These are phyloP conservation scores for Boletellus sp. DNA, from an alignment of 768 basidiomycete genomes.

Conservation along the genomic window DNA sequence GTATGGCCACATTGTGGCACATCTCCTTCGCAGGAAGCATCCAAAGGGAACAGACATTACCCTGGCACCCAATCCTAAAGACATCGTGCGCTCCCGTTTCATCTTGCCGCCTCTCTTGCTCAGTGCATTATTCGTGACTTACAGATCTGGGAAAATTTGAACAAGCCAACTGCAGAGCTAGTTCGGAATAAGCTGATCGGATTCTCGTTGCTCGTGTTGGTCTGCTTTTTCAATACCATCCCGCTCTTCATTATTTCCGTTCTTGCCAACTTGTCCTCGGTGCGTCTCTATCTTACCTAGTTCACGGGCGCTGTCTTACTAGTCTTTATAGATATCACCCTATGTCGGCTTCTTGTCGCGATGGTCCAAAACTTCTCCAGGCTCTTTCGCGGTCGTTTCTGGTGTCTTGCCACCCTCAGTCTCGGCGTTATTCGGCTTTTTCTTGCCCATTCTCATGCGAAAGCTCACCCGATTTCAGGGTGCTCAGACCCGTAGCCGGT, in stretches of 20 bases:
- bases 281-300: conserved; percentile 33
- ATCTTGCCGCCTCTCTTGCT: not conserved
- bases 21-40: conserved; percentile 60
- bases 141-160: conserved; percentile 91
- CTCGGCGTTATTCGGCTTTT: conserved; percentile 83
- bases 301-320: not conserved
- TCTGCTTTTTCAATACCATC: conserved; percentile 94
- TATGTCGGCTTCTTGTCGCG: conserved; percentile 72
- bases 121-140: not conserved
- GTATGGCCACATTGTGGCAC: conserved; percentile 84
- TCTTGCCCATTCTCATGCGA: conserved; percentile 91
- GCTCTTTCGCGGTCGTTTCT: conserved; percentile 78
- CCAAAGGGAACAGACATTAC: conserved; percentile 68
- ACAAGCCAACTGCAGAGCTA: conserved; percentile 62
- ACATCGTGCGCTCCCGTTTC: conserved; percentile 54
- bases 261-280: conserved; percentile 84
- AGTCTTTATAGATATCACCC: conserved; percentile 31
- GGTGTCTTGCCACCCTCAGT: conserved; percentile 92
- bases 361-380: conserved; percentile 64
- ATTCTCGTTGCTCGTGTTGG: conserved; percentile 67
- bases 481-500: conserved; percentile 33
- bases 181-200: conserved; percentile 68
- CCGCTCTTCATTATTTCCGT: conserved; percentile 88
- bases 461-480: conserved; percentile 72
- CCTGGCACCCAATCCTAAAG: conserved; percentile 85